phyloP scores from a whole-genome alignment of 331 rosid genomes.

The Malus hybrid region DNA sequence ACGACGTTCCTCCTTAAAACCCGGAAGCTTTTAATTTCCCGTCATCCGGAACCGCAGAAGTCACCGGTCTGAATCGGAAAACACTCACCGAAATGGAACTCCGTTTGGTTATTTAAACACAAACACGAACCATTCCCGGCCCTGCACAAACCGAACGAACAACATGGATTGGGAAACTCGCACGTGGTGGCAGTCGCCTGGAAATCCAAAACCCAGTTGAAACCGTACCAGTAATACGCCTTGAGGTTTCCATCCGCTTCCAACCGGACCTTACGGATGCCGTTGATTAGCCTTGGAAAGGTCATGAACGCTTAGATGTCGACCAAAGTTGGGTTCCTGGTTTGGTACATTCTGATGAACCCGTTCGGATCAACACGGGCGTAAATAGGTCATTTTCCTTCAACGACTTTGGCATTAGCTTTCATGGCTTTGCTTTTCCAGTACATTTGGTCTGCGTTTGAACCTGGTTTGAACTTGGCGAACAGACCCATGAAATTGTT shows the following conservation, averaged over 20 bases:
- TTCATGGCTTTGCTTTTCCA: conserved; percentile 52
- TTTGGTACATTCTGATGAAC: conserved; percentile 75
- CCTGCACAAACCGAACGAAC: conserved; percentile 70
- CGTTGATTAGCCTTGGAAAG: conserved; percentile 32
- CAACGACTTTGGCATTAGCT: conserved; percentile 32
- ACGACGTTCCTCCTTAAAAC: conserved; percentile 49
- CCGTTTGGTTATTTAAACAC: conserved; percentile 55
- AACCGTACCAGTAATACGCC: conserved; percentile 67
- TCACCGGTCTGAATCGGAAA: conserved; percentile 16
- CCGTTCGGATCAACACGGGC: conserved; percentile 52
- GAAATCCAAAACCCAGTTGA: conserved; percentile 40
- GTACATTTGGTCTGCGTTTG: conserved; percentile 29
- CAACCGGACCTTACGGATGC: conserved; percentile 46
- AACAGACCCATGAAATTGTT: conserved; percentile 52
- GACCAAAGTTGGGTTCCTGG: conserved; percentile 38
- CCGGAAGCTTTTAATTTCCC: conserved; percentile 16
- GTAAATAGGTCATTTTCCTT: conserved; percentile 54
- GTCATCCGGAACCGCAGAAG: conserved; percentile 36
- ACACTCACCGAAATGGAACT: conserved; percentile 35
- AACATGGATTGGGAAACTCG: conserved; percentile 68
- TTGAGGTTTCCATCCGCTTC: conserved; percentile 70
- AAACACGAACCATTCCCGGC: conserved; percentile 51
- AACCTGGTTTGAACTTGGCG: conserved; percentile 15
- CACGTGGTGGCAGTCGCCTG: conserved; percentile 55
- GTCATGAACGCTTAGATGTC: conserved; percentile 59